Base-by-base conservation (phyloP, 202 grass and related monocot genomes). In the Digitaria exilis region DNA sequence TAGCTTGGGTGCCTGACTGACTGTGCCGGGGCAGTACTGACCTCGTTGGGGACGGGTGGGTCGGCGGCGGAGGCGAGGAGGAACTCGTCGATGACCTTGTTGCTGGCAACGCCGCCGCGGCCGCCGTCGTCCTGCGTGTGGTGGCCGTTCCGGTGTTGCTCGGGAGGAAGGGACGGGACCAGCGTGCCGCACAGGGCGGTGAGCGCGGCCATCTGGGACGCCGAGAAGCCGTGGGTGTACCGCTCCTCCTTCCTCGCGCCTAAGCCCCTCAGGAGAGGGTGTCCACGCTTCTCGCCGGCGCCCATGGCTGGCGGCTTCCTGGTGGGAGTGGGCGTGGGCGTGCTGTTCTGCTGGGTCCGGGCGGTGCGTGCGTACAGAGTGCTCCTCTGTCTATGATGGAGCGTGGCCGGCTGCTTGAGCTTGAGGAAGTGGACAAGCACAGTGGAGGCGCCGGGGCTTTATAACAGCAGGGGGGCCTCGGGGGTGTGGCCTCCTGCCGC, bases 151-250 rank as follows among this genome's bases (percentile, higher is more conserved):
- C 21, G 44, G 61, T 4, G 2, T 31, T 9, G 78, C 12, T 71
- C 2, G 7, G 54, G 78, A 28, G 78, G 84, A 19, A 95, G 67
- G 29, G 89, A 85, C 30, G 95, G 92, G 57, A 95, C 85, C 43
- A 90, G 43, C 69, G 90, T 76, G 64, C 80, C 89, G 58, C 95
- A 98, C 3, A 84, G 51, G 8, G 90, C 88, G 26, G 92, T 54
- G 71, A 98, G 79, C 15, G 83, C 50, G 50, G 75, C 26, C 79
- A 98, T 93, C 80, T 95, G 92, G 63, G 84, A 80, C 78, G 69
- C 57, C 25, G 88, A 98, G 79, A 98, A 90, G n/a, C 92, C 95
- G 78, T 98, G 95, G 30, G 80, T 90, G 87, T 93, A 91, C 3
- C 51, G 63, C 66, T 76, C 88, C n/a, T n/a, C n/a, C 75, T 14